Evolutionary conservation across 768 basidiomycete genomes (phyloP), one percentile per base, ranked within the genome.

Genomic region (Wakefieldia striispora): DNA sequence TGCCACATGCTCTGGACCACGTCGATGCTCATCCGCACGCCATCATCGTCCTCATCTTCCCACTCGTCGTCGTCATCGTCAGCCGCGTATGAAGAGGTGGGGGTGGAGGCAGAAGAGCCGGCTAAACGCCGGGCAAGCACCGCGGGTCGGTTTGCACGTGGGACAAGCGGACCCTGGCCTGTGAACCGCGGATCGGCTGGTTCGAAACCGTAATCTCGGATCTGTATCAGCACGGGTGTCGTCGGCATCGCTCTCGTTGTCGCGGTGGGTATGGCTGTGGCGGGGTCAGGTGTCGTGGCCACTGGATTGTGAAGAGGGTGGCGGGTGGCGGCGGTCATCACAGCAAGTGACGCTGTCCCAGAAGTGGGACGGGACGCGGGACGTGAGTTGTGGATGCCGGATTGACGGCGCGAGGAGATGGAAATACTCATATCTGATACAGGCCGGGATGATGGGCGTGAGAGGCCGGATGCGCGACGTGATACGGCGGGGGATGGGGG

Each of bases 401-500:
- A 66, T 0, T 29, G 11, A 0, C 61, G 60, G 31, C 64, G 54
- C 10, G 65, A 66, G 7, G 61, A 23, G 23, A 23, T 23, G 23
- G 23, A 6, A 23, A 23, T 23, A 13, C 29, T 29, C 11, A 13
- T 29, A 46, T 12, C 49, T 3, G 17, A 68, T 6, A 45, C 50
- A 0, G 64, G 62, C 3, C 64, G 39, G 0, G 65, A 68, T 7
- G 66, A 62, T 0, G 55, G 9, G 12, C 65, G 64, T 4, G 65
- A 66, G 7, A 64, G 40, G 10, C 61, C 59, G 11, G 76, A 76
- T 41, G 67, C 45, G 49, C 70, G 51, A 31, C 80, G 75, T 0
- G 80, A 81, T 5, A 72, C 48, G 0, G 73, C 78, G 14, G 83
- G 83, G 2, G 81, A 84, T 4, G 78, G 78, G 0, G 84, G 83